These are phyloP conservation scores for Pseudogymnoascus sp. DNA, from an alignment of 2,329 filamentous ascomycete genomes.

Conservation along the genomic window DNA sequence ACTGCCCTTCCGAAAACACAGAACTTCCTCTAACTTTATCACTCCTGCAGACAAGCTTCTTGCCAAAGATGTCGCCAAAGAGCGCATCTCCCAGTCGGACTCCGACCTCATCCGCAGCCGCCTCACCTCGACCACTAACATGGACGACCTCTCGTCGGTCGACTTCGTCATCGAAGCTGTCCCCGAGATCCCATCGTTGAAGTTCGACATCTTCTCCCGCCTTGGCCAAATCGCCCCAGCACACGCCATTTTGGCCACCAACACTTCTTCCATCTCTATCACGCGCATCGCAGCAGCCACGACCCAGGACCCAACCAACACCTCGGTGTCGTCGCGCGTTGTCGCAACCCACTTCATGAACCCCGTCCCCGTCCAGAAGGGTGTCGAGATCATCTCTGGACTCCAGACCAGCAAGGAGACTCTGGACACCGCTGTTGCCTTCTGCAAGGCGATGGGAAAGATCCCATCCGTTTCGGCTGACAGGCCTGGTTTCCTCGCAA, in stretches of 20 bases:
- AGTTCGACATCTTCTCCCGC: constrained; percentile 76
- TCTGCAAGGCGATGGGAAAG: constrained; percentile 91
- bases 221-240: constrained; percentile 73
- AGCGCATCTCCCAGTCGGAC: constrained; percentile 72
- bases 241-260: constrained; percentile 88
- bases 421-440: constrained; percentile 70
- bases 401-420: constrained; percentile 83
- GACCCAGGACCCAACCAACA: constrained; percentile 67
- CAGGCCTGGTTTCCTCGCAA: constrained; percentile 88
- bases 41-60: constrained; percentile 71
- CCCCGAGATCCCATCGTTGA: constrained; percentile 81
- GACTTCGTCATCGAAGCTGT: constrained; percentile 98
- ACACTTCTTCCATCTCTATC: constrained; percentile 98
- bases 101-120: constrained; percentile 65
- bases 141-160: constrained; percentile 70
- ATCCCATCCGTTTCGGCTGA: constrained; percentile 81
- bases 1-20: not conserved
- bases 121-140: constrained; percentile 60
- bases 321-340: constrained; percentile 75
- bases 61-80: constrained; percentile 84
- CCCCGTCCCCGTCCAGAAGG: constrained; percentile 91
- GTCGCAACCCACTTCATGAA: constrained; percentile 99
- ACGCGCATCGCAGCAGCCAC: constrained; percentile 90
- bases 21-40: not conserved
- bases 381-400: constrained; percentile 93